Evolutionary conservation across 1,139 yeast genomes (phyloP), one percentile per base, ranked within the genome.

Genomic region (Candida labiduridarum): DNA sequence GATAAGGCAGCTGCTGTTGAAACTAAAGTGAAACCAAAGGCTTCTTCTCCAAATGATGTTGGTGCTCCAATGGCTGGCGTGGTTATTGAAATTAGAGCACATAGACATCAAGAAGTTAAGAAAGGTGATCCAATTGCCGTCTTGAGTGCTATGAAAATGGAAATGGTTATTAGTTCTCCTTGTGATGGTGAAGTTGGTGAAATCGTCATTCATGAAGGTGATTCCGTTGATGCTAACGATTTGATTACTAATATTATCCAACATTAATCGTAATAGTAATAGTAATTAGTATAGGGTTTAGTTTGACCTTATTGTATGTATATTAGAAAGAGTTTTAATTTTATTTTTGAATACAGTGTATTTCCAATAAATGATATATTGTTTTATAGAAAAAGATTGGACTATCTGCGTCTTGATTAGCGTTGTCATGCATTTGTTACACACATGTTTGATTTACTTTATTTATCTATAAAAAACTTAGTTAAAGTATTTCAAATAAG

Each of bases 61-160:
- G 99, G 98, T 60, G 96, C 99, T 4, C 99, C 99, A 71, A 94
- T 94, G 99, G 96, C 98, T 33, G 99, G 99, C 76, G 98, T 94
- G 55, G 91, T 94, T 52, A 90, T 94, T 59, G 99, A 95, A 73
- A 87, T 94, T 52, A 89, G 96, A 66, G 89, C 90, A 54, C 89
- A 90, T 74, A 83, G 83, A 60, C 97, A 96, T 54, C 79, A 85
- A 49, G 87, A 86, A 59, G 96, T 95, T 58, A 90, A 89, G 82
- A 94, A 92, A 83, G 99, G 99, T 59, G 97, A 94, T 67, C 95
- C 97, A 41, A 72, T 94, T 61, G 96, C 96, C 51, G 97, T 94
- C 30, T 80, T 94, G 65, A 85, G 95, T 66, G 99, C 99, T 58
- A 95, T 94, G 99, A 95, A 95, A 83, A 95, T 95, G 99, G 99